phyloP scores from a whole-genome alignment of 257 asterid species.

The Cruciata laevipes region DNA sequence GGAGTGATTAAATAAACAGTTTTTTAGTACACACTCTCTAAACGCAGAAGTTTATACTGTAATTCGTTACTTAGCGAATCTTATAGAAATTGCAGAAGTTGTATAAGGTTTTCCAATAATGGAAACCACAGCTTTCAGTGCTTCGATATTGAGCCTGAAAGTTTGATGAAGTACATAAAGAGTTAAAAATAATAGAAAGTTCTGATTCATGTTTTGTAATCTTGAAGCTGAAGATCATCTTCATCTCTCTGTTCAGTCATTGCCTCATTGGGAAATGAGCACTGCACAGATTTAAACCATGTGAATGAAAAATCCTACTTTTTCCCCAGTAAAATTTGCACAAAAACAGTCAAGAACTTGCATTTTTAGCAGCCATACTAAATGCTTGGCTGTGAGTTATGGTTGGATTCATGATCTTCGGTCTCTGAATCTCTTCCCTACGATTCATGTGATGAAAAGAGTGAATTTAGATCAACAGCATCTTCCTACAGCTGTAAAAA shows the following conservation, averaged over 20 bases:
- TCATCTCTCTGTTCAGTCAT: constrained; percentile 30
- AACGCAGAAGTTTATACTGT: too few relatives aligned
- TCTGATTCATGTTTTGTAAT: neutral
- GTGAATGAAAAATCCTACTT: too few relatives aligned
- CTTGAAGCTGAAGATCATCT: constrained; percentile 6
- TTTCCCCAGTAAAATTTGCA: neutral
- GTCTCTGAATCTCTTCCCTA: constrained; percentile 73
- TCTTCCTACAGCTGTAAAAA: neutral
- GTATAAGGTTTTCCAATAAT: constrained; percentile 22
- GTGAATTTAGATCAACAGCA: neutral
- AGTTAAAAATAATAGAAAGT: neutral
- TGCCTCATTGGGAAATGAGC: constrained; percentile 66
- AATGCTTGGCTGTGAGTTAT: constrained; percentile 87
- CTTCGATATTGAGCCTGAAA: constrained; percentile 24
- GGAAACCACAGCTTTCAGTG: constrained; percentile 28
- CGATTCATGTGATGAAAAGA: neutral
- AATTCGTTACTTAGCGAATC: too few relatives aligned
- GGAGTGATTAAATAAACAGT: too few relatives aligned
- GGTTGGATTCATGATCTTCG: constrained; percentile 54
- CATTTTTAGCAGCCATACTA: constrained; percentile 85
- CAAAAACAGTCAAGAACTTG: constrained; percentile 17
- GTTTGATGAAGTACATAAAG: neutral
- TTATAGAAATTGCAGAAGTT: too few relatives aligned
- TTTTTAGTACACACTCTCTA: too few relatives aligned
- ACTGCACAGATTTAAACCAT: constrained; percentile 27